These are phyloP conservation scores for Ogataea nakhonphanomensis DNA, from an alignment of 805 yeast species.

Conservation along the genomic window DNA sequence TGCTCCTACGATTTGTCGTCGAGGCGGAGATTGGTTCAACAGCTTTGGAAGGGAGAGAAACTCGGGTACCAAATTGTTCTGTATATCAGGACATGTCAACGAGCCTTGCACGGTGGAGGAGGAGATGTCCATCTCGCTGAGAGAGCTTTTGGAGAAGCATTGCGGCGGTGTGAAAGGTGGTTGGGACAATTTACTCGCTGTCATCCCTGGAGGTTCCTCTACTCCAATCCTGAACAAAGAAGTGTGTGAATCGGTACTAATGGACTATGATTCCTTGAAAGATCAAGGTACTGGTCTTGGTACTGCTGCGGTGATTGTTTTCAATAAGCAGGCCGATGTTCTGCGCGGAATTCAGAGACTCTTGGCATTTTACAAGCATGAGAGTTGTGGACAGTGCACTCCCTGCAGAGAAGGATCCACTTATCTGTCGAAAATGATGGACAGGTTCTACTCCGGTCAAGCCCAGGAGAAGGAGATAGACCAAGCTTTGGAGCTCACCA, in stretches of 20 bases:
- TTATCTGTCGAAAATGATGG: conserved; percentile 81
- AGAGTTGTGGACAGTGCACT: conserved; percentile 92
- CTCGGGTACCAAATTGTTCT: conserved; percentile 76
- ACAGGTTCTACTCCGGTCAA: conserved; percentile 73
- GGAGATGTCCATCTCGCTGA: conserved; percentile 87
- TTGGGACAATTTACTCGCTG: conserved; percentile 86
- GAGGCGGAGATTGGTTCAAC: conserved; percentile 88
- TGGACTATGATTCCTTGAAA: conserved; percentile 86
- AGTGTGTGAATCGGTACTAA: conserved; percentile 62
- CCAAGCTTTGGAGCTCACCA: conserved; percentile 77
- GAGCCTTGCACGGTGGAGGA: conserved; percentile 93
- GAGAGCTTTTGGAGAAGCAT: conserved; percentile 79
- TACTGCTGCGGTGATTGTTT: conserved; percentile 89
- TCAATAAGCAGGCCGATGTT: conserved; percentile 83
- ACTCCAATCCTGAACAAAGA: conserved; percentile 76
- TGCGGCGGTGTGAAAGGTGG: conserved; percentile 92
- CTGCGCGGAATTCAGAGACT: conserved; percentile 84
- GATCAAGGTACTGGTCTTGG: conserved; percentile 88
- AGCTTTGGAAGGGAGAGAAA: conserved; percentile 83
- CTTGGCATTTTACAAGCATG: conserved; percentile 82
- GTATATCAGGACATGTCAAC: conserved; percentile 88
- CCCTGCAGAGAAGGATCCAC: conserved; percentile 95
- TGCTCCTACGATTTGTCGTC: conserved; percentile 82
- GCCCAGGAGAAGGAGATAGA: conserved; percentile 80
- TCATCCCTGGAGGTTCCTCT: conserved; percentile 88